Evolutionary conservation across 371 early-diverging fungal species (phyloP).

Genomic region (Mortierella sp.): DNA sequence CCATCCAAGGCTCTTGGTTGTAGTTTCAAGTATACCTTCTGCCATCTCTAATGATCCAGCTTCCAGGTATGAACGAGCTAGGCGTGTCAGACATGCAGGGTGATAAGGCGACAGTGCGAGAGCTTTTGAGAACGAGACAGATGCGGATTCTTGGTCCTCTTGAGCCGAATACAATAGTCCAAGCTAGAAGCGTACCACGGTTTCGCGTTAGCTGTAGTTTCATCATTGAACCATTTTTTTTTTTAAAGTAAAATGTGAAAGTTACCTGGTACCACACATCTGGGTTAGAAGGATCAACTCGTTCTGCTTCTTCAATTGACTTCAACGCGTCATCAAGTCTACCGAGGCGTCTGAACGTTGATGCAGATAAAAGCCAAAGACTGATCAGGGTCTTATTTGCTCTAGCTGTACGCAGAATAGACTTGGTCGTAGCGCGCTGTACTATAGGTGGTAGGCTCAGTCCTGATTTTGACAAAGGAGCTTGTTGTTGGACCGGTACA

Average conservation of each 20-base stretch:
- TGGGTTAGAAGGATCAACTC: slow-evolving; percentile 63
- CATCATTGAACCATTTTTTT: background rate
- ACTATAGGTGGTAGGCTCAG: slow-evolving; percentile 26
- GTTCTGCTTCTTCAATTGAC: slow-evolving; percentile 77
- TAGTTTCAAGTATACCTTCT: slow-evolving; percentile 65
- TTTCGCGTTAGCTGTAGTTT: background rate
- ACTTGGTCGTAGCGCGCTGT: slow-evolving; percentile 26
- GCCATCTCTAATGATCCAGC: slow-evolving; percentile 64
- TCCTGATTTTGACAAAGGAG: slow-evolving; percentile 14
- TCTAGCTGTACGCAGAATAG: slow-evolving; percentile 54
- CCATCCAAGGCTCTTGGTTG: slow-evolving; percentile 73
- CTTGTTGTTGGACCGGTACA: background rate
- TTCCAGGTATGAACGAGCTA: slow-evolving; percentile 62
- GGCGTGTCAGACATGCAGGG: slow-evolving; percentile 58
- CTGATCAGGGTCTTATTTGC: slow-evolving; percentile 62
- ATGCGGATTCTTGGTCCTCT: slow-evolving; percentile 60
- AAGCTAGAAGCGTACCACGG: slow-evolving; percentile 30
- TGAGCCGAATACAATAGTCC: slow-evolving; percentile 64
- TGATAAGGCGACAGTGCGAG: slow-evolving; percentile 64
- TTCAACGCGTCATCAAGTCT: slow-evolving; percentile 73
- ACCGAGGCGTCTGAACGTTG: slow-evolving; percentile 66
- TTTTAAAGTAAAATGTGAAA: background rate
- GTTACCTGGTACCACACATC: slow-evolving; percentile 72
- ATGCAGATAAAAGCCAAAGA: slow-evolving; percentile 76
- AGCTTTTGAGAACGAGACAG: slow-evolving; percentile 67